Base-by-base conservation (phyloP, 768 basidiomycete species). In the Ramaria sp. region DNA sequence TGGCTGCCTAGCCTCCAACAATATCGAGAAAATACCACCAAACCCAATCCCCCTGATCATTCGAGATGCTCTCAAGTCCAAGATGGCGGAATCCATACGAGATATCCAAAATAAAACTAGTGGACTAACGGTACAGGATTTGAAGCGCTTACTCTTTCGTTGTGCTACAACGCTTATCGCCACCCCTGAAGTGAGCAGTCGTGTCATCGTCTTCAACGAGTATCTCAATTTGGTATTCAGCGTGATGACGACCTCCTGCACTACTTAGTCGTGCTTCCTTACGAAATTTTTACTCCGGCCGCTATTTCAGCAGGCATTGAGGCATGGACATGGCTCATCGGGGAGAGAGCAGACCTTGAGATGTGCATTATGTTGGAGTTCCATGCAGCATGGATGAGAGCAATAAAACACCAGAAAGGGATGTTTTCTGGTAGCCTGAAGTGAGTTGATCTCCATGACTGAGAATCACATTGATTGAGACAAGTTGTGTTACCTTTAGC, bases 281-380 rank as follows among this genome's bases (percentile, higher is more conserved):
- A 98, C 63, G 86, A 88, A 56, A 84, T 89, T 2, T 91, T 91
- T 60, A 93, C 88, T 0, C 91, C 93, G 1, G 74, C 88, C 4
- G 83, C 92, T 0, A 81, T 97, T 57, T 79, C 89, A 15, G 81
- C 89, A 1, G 94, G 91, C 0, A 84, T 93, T 43, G 93, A 98
- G 65, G 86, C 87, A 10, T 98, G 96, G 96, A 91, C 88, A 3
- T 97, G 94, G 94, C 78, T 96, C 0, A 86, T 96, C 53, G 82
- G 88, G 13, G 88, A 95, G 66, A 82, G 89, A 58, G 84, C 89
- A 0, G 78, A 79, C 48, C 74, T 87, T 11, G 94, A 97, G 69
- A 80, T 93, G 49, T 81, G 84, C 1, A 69, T 97, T 19, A 86
- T 97, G 77, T 74, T 81, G 4, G 93, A 97, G 64, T 80, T 98